These are phyloP conservation scores for Colletotrichum sp. DNA, from an alignment of 2,329 filamentous ascomycete species.

Conservation along the genomic window DNA sequence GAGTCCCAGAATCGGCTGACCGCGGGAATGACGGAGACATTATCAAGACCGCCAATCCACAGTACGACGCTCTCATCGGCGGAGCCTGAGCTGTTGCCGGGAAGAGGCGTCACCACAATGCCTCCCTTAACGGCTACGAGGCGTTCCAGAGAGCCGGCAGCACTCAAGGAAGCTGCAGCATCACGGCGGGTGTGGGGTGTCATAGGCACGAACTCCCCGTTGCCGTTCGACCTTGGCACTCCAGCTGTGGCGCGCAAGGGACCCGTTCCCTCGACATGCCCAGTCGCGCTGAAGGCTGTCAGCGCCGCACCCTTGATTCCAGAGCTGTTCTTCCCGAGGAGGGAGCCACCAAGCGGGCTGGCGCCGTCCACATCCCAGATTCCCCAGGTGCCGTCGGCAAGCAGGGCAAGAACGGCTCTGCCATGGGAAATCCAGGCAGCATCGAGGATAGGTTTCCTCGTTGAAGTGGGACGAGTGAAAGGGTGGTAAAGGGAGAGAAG, in stretches of 20 bases:
- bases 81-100: conserved; percentile 41
- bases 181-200: conserved; percentile 66
- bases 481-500: conserved; percentile 66
- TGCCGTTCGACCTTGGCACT: conserved; percentile 22
- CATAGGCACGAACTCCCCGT: conserved; percentile 66
- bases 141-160: conserved; percentile 52
- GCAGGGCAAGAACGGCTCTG: conserved; percentile 60
- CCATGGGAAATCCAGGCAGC: conserved; percentile 68
- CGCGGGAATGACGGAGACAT: conserved; percentile 61
- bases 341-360: conserved; percentile 49
- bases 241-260: conserved; percentile 45
- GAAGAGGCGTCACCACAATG: conserved; percentile 53
- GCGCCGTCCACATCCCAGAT: conserved; percentile 70
- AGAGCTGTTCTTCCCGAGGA: conserved; percentile 55
- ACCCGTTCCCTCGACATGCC: conserved; percentile 65
- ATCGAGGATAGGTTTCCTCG: conserved; percentile 66
- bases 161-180: conserved; percentile 49
- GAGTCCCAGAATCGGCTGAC: conserved; percentile 65
- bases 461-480: conserved; percentile 52
- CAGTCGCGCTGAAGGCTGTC: conserved; percentile 62
- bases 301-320: conserved; percentile 63
- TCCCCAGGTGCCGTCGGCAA: conserved; percentile 71
- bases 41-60: conserved; percentile 62
- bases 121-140: conserved; percentile 58
- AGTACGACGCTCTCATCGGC: conserved; percentile 61